Evolutionary conservation across 495 filamentous ascomycete genomes (phyloP), one percentile per base, ranked within the genome.

Genomic region (Penicillium crystallinum): DNA sequence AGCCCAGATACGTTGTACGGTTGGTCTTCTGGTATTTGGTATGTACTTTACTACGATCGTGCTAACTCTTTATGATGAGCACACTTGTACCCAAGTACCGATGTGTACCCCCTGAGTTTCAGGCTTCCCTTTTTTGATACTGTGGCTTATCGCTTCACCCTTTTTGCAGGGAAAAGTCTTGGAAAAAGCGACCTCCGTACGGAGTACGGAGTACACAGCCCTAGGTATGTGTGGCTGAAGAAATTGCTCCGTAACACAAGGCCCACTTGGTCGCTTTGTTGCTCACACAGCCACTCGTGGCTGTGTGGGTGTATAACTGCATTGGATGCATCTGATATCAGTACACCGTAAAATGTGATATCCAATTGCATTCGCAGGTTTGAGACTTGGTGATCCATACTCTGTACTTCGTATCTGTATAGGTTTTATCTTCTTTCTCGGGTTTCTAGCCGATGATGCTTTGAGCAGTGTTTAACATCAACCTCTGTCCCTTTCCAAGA

Each of bases 21-120:
- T 49, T 23, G 6, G 19, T 49, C n/a, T 46, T 8, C 6, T 27
- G 23, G 36, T 48, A 38, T 48, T 38, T n/a, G 39, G 21, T 41
- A 34, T 4, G 12, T 46, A 25, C 21, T 23, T 47, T 47, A 36
- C 45, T 25, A 8, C 18, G 12, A 3, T 25, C n/a, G 7, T 41
- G 38, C 38, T 4, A 41, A 9, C 14, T 10, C 38, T 41, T 8
- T 41, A 41, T 21, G n/a, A 40, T 41, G 38, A 41, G 9, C 40
- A 29, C 23, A 43, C n/a, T 1, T 14, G 6, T 34, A 4, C 23
- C 23, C 7, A 27, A 1, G 9, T 10, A 21, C 37, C 37, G 12
- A 25, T n/a, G 21, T 40, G 10, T 40, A 27, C 53, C 52, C 43
- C 46, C 38, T 52, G 38, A 50, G 36, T 50, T 50, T 50, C 38